A percentile compares a stretch with the other conserved stretches of the same genome.
phyloP scores from a whole-genome alignment of 495 filamentous ascomycete species.

The Penicillium soppii region DNA sequence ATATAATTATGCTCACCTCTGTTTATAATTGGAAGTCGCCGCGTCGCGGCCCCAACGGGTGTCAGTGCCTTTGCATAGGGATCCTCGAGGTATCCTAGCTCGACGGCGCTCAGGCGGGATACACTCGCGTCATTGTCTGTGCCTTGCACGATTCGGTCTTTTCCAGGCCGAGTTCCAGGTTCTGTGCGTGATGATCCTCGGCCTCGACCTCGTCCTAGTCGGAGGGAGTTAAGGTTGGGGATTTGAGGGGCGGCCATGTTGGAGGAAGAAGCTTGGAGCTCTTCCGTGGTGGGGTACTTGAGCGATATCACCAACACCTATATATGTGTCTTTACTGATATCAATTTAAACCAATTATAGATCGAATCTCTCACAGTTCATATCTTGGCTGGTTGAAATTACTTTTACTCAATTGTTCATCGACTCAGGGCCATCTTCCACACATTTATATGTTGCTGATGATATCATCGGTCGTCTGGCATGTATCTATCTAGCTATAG shows the following conservation, averaged over 20 bases:
- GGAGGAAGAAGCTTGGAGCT: conserved; percentile 25
- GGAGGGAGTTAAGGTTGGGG: conserved; percentile 71
- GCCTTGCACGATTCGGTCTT: conserved; percentile 69
- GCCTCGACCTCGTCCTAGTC: conserved; percentile 50
- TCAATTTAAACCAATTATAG: no score
- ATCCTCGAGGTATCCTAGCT: conserved; percentile 84
- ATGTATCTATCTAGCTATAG: no score
- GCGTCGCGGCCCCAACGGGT: conserved; percentile 38
- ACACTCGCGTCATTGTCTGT: conserved; percentile 92
- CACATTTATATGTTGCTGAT: no score
- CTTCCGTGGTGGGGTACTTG: conserved; percentile 13
- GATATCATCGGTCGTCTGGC: no score
- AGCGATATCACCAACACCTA: background rate
- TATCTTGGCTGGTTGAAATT: no score
- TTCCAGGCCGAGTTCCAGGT: conserved; percentile 27
- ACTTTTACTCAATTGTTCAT: no score
- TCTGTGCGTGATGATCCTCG: conserved; percentile 21
- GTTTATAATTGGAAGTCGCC: conserved; percentile 87
- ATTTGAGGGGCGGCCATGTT: conserved; percentile 73
- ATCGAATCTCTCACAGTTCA: no score
- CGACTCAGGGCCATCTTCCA: no score
- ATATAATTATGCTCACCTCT: conserved; percentile 56
- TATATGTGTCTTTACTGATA: background rate
- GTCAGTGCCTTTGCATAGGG: conserved; percentile 70
- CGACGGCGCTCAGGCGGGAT: conserved; percentile 83